Base-by-base conservation (phyloP, 352 stramenopile genomes). In the Pythium apleroticum region DNA sequence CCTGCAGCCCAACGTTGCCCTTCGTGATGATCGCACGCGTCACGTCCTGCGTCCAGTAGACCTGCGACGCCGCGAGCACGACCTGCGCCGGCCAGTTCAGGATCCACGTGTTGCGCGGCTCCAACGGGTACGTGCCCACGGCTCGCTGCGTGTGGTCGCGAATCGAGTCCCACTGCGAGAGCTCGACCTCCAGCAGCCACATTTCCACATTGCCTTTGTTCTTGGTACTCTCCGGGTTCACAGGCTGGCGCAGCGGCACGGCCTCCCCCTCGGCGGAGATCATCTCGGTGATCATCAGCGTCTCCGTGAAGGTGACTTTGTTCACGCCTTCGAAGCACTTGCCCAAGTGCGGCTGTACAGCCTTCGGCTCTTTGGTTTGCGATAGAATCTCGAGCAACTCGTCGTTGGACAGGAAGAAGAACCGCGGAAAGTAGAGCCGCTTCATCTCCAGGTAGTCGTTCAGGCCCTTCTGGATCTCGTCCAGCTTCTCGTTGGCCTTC, bases 391-490 rank as follows among this genome's bases (percentile, higher is more conserved):
- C 95, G 0, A 98, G 75, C 24, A 98, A 71, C 45, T 97, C 96
- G 54, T 98, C 96, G 59, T 99, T 97, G 0, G 92, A 97, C 9
- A 98, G 67, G 65, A 98, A 98, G 72, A 98, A 98, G 71, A 98
- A 98, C 3, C 89, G 76, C 10, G 92, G 92, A 55, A 98, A 98
- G 65, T 89, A 90, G 1, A 94, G 68, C 8, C 86, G 74, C 65
- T 95, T 95, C 78, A 91, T 90, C 73, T 91, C 85, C 30, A 95
- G 64, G 60, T 93, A 93, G 65, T 93, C 84, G 60, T 78, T 89
- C 22, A 98, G 70, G 0, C 92, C 91, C 60, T 98, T 98, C 55
- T 97, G 91, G 49, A 98, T 98, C 71, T 97, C 89, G 57, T 98
- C 92, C 45, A 98, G 81, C 58, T 97, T 97, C 57, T 97, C 86